phyloP scores from a whole-genome alignment of 164 flowering plant genomes.

The Macadamia tetraphylla region DNA sequence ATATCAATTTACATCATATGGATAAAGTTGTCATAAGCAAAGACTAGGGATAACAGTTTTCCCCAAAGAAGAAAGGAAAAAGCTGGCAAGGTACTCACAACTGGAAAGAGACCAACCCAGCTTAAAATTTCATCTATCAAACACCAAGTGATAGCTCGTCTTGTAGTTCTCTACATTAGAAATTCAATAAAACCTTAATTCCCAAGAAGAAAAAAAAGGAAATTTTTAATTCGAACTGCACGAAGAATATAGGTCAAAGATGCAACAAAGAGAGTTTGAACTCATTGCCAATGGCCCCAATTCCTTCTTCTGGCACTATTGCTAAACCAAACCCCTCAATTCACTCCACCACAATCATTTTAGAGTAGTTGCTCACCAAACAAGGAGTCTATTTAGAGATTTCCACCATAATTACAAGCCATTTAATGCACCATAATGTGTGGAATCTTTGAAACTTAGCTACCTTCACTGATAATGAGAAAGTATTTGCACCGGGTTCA shows the following conservation, averaged over 20 bases:
- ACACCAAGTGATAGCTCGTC: constrained; percentile 79
- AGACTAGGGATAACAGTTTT: too few relatives aligned
- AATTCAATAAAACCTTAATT: background rate
- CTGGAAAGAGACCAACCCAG: constrained; percentile 81
- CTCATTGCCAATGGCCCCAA: constrained; percentile 78
- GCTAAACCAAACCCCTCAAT: constrained; percentile 71
- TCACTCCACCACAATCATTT: too few relatives aligned
- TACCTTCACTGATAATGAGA: too few relatives aligned
- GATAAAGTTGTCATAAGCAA: too few relatives aligned
- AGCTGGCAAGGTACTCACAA: constrained; percentile 47
- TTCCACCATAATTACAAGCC: too few relatives aligned
- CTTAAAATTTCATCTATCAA: constrained; percentile 74
- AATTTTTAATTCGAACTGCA: background rate
- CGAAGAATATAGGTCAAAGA: too few relatives aligned
- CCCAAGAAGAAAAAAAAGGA: too few relatives aligned
- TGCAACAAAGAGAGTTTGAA: constrained; percentile 1
- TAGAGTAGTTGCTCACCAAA: constrained; percentile 42
- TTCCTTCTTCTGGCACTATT: constrained; percentile 45
- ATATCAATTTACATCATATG: too few relatives aligned
- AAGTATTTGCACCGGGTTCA: too few relatives aligned
- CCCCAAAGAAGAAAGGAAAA: background rate
- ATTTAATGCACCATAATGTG: background rate
- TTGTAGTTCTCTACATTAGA: constrained; percentile 77
- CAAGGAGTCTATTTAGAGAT: background rate
- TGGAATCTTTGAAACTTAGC: background rate